Evolutionary conservation across 176 grass and related monocot species (phyloP).

Genomic region (Avena insularis): DNA sequence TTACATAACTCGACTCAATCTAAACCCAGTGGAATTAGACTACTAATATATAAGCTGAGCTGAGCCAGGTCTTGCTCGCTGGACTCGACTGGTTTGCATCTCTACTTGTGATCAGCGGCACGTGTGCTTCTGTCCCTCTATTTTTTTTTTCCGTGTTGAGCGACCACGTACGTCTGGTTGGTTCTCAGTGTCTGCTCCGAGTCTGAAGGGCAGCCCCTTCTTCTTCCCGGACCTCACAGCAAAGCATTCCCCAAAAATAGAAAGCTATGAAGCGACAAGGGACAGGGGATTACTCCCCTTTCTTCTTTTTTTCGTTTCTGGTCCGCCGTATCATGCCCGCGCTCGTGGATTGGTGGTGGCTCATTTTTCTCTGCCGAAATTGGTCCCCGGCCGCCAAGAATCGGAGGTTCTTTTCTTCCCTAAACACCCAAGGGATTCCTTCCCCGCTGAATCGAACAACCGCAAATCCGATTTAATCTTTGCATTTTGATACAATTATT

Average conservation of each 20-base stretch:
- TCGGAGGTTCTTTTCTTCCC: conserved; percentile 6
- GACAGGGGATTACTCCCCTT: conserved; percentile 10
- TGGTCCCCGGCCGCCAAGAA: conserved; percentile 12
- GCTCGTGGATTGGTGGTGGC: conserved; percentile 13
- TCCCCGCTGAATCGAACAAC: not conserved
- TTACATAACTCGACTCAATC: too few species aligned
- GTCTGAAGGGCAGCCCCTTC: conserved; percentile 4
- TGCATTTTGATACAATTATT: not conserved
- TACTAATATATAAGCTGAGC: too few species aligned
- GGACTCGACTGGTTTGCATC: too few species aligned
- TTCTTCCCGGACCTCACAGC: not conserved
- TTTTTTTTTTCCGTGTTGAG: too few species aligned
- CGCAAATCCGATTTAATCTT: not conserved
- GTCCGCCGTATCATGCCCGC: conserved; percentile 26
- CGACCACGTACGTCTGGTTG: too few species aligned
- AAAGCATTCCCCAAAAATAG: conserved; percentile 14
- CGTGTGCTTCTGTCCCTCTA: too few species aligned
- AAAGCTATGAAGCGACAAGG: conserved; percentile 27
- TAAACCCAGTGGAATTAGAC: too few species aligned
- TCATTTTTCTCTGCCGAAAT: not conserved
- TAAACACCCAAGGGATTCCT: not conserved
- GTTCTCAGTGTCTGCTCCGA: too few species aligned
- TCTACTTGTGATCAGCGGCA: too few species aligned
- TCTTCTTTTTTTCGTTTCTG: conserved; percentile 22
- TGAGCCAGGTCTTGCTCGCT: too few species aligned